Percentiles rank a stretch among this genome's conserved stretches.
Conservation (phyloP, 768 basidiomycete species). For the Calocera cornea region DNA sequence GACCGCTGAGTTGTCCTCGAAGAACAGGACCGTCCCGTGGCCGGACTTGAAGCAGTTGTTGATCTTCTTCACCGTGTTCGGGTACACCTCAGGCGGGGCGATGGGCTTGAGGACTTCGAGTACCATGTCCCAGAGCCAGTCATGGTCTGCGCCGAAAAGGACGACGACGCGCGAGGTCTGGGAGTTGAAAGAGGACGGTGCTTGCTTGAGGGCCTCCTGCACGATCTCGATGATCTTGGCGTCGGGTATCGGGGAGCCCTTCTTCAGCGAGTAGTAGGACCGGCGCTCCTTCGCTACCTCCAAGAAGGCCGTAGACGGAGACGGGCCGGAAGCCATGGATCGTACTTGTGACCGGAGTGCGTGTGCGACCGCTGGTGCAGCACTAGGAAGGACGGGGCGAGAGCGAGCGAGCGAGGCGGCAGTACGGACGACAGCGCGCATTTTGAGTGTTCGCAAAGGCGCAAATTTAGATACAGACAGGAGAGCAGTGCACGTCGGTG, state of each 20-base stretch:
- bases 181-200: slow-evolving; percentile 26
- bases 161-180: slow-evolving; percentile 25
- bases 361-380: not conserved
- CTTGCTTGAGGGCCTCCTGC: slow-evolving; percentile 22
- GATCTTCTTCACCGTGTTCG: slow-evolving; percentile 13
- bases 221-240: slow-evolving; percentile 23
- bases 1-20: slow-evolving; percentile 21
- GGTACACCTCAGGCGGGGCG: slow-evolving; percentile 11
- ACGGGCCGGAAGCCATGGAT: not conserved
- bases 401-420: not conserved
- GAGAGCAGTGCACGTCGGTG: not conserved
- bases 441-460: not conserved
- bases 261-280: slow-evolving; percentile 22
- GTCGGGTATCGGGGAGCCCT: slow-evolving; percentile 17
- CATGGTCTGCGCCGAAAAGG: slow-evolving; percentile 21
- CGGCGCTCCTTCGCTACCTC: slow-evolving; percentile 23
- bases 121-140: slow-evolving; percentile 22
- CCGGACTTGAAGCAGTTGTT: slow-evolving; percentile 20
- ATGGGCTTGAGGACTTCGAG: slow-evolving; percentile 13
- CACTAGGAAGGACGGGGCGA: not conserved
- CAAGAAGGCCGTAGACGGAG: not conserved
- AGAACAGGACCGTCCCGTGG: slow-evolving; percentile 27
- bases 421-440: slow-evolving; percentile 3
- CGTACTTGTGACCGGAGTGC: not conserved
- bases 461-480: not conserved